Conservation (phyloP, 148 eudicot genomes). For the Drosera capensis region DNA sequence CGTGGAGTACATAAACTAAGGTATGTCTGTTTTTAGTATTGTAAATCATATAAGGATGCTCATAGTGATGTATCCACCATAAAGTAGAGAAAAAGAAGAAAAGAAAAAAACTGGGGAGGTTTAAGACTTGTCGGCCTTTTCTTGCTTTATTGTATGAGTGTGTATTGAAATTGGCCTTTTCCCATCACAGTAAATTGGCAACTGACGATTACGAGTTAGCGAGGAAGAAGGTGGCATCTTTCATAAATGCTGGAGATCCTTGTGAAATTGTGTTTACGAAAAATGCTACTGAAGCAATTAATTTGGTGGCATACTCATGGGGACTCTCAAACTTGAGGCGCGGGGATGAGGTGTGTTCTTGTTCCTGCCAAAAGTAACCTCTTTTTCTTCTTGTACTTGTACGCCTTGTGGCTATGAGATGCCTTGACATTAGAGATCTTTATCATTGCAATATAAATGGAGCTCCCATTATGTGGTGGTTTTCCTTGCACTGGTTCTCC, state of each 20-base stretch:
- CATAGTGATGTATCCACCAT: neutral
- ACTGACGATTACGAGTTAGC: conserved; percentile 89
- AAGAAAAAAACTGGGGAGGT: neutral
- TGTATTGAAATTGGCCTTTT: conserved; percentile 1
- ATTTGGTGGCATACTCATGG: conserved; percentile 91
- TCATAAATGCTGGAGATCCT: conserved; percentile 63
- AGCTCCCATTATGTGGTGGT: no score
- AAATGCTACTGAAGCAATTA: conserved; percentile 97
- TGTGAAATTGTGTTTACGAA: conserved; percentile 78
- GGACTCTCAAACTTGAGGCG: conserved; percentile 62
- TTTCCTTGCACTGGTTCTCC: no score
- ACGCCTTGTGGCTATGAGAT: no score
- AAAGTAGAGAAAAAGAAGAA: neutral
- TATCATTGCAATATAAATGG: no score
- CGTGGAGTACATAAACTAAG: conserved; percentile 91
- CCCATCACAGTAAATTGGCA: conserved; percentile 60
- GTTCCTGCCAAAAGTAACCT: no score
- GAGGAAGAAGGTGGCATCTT: conserved; percentile 73
- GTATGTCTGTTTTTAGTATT: conserved; percentile 13
- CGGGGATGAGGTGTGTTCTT: conserved; percentile 61
- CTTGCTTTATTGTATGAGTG: conserved; percentile 1
- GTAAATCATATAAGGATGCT: neutral
- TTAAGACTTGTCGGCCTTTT: neutral
- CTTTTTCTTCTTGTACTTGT: no score
- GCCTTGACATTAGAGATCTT: no score